Base-by-base conservation (phyloP, 257 asterid genomes). In the Capsicum chinense region DNA sequence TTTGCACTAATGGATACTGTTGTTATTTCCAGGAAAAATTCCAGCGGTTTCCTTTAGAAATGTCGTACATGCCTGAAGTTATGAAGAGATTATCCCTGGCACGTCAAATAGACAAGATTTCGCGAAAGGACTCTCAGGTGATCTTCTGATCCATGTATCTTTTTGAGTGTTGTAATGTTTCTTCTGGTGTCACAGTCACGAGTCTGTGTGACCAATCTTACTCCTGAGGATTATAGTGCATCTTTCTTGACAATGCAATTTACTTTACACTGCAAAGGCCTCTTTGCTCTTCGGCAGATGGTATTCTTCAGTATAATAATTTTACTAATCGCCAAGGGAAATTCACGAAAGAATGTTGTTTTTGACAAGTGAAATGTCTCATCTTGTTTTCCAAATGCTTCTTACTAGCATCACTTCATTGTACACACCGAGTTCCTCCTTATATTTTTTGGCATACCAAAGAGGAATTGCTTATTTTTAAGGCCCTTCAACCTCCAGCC, bases 21-120 rank as follows among this genome's bases (percentile, higher is more conserved):
- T 83, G 21, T 66, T 62, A 15, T 58, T 5, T 91, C 59, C 97
- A 96, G 98, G 97, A 95, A 84, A 93, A 88, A 86, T 95, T 96
- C 86, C 97, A 88, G 88, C 93, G 95, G 58, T 96, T 96, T 91
- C 99, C 99, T 69, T 88, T 92, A 79, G 92, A 92, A 83, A 70
- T 85, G 52, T 93, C 99, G 35, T 93, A 90, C 89, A 90, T 96
- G 94, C 93, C 93, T 14, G 99, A 92, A 88, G 92, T 96, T 79
- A 90, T 87, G 93, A 95, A 91, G 87, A 91, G 98, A 84, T 87
- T 93, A 85, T 93, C 98, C 79, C 97, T 96, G 90, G 99, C 99
- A 63, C 93, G 89, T 79, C 98, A 93, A 90, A 92, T 96, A 85
- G 99, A 96, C 90, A 95, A 93, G 90, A 91, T 95, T 82, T 56